phyloP scores from a whole-genome alignment of 257 asterid genomes.

The Lantana camara region DNA sequence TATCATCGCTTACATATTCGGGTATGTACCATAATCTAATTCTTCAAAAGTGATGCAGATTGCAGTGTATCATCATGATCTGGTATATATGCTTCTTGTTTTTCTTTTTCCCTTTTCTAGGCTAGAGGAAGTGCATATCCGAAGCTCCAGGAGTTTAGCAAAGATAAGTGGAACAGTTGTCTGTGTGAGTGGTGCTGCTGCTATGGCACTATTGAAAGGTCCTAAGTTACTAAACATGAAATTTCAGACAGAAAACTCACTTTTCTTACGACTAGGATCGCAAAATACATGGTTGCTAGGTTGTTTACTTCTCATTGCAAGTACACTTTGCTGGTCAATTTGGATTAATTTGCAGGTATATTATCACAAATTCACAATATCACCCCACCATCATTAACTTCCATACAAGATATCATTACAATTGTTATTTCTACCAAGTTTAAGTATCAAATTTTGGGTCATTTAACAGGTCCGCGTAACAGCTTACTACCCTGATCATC shows the following conservation, averaged over 20 bases:
- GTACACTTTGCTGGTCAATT: constrained; percentile 50
- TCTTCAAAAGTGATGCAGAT: too few species aligned
- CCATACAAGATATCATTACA: too few species aligned
- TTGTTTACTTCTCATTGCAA: constrained; percentile 52
- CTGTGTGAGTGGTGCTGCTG: constrained; percentile 65
- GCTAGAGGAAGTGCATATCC: constrained; percentile 49
- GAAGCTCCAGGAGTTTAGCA: constrained; percentile 50
- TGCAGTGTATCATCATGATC: too few species aligned
- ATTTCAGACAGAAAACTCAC: constrained; percentile 22
- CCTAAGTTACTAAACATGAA: constrained; percentile 64
- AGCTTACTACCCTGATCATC: constrained; percentile 35
- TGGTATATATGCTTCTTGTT: too few species aligned
- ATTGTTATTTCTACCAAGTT: too few species aligned
- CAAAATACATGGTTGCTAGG: constrained; percentile 57
- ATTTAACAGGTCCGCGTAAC: constrained; percentile 30
- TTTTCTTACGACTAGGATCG: constrained; percentile 36
- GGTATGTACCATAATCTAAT: constrained; percentile 30
- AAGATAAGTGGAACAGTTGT: constrained; percentile 52
- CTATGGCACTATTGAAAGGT: constrained; percentile 71
- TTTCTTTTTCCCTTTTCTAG: constrained; percentile 27
- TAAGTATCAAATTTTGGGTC: too few species aligned
- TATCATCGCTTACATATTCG: constrained; percentile 38
- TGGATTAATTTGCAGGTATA: constrained; percentile 48
- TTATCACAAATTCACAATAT: too few species aligned
- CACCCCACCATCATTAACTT: too few species aligned